A percentile compares a stretch with the other conserved stretches of the same genome.
Conservation (phyloP, 768 basidiomycete species). For the Kwoniella bestiolae region DNA sequence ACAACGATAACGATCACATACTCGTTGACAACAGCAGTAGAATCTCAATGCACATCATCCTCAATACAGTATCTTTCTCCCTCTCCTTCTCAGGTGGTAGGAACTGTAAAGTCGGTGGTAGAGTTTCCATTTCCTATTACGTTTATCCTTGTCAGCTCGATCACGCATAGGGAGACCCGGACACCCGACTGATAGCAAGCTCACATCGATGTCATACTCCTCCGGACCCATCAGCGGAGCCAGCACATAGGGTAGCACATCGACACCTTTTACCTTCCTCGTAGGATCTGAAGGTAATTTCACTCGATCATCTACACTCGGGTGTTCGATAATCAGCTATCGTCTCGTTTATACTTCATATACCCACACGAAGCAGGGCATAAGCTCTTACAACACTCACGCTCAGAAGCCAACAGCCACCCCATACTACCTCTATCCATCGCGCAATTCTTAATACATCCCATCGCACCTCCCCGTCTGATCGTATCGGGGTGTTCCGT, state of each 20-base stretch:
- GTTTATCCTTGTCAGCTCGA: no score
- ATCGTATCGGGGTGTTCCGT: conserved; percentile 88
- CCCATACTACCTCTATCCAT: conserved; percentile 55
- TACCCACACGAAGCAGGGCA: neutral
- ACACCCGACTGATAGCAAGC: no score
- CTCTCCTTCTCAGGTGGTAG: conserved; percentile 81
- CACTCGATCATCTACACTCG: conserved; percentile 63
- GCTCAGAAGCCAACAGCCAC: conserved; percentile 55
- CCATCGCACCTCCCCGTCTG: conserved; percentile 81
- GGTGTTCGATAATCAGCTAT: neutral
- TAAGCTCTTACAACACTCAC: conserved; percentile 30
- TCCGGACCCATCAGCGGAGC: conserved; percentile 92
- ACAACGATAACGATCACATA: conserved; percentile 32
- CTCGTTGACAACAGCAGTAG: conserved; percentile 83
- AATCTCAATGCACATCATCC: conserved; percentile 85
- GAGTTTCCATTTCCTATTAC: conserved; percentile 78
- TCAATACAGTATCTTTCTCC: conserved; percentile 74
- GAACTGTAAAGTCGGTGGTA: conserved; percentile 83
- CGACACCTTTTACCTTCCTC: conserved; percentile 65
- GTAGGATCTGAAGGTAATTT: conserved; percentile 65
- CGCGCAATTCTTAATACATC: conserved; percentile 70
- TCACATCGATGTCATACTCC: conserved; percentile 87
- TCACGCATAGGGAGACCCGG: no score
- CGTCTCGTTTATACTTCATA: no score
- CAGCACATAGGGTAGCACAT: conserved; percentile 80